These are phyloP conservation scores for Phytomonas serpens DNA, from an alignment of 208 protist genomes.

Conservation along the genomic window DNA sequence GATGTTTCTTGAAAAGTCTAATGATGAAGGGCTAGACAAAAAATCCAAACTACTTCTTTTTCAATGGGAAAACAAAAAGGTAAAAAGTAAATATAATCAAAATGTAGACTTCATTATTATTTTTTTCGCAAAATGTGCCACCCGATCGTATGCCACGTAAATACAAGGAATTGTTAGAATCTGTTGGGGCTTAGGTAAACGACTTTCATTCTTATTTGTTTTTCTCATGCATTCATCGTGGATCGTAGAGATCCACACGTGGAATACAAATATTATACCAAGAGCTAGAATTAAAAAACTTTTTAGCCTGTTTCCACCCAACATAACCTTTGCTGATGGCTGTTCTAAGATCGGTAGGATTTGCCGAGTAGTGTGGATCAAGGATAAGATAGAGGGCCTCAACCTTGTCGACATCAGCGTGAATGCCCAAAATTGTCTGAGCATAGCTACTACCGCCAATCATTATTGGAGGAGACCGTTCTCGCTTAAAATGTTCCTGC, in stretches of 20 bases:
- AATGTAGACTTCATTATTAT: not conserved
- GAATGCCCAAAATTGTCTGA: slow-evolving; percentile 92
- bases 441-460: slow-evolving; percentile 94
- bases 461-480: slow-evolving; percentile 88
- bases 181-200: not conserved
- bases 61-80: not conserved
- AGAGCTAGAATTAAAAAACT: slow-evolving; percentile 74
- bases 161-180: not conserved
- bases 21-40: not conserved
- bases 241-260: slow-evolving; percentile 43
- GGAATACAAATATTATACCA: slow-evolving; percentile 96
- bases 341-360: slow-evolving; percentile 55
- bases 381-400: slow-evolving; percentile 85
- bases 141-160: not conserved
- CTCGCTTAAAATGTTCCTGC: slow-evolving; percentile 75
- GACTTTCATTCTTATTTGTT: not conserved
- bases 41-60: not conserved
- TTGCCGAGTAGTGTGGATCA: slow-evolving; percentile 92
- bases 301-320: slow-evolving; percentile 77
- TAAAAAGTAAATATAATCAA: not conserved
- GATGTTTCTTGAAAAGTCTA: not conserved
- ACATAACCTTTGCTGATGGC: slow-evolving; percentile 85
- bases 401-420: slow-evolving; percentile 74
- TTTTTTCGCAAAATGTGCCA: not conserved
- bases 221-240: slow-evolving; percentile 24